phyloP scores from a whole-genome alignment of 208 protist genomes.

The Trypanosoma mega region DNA sequence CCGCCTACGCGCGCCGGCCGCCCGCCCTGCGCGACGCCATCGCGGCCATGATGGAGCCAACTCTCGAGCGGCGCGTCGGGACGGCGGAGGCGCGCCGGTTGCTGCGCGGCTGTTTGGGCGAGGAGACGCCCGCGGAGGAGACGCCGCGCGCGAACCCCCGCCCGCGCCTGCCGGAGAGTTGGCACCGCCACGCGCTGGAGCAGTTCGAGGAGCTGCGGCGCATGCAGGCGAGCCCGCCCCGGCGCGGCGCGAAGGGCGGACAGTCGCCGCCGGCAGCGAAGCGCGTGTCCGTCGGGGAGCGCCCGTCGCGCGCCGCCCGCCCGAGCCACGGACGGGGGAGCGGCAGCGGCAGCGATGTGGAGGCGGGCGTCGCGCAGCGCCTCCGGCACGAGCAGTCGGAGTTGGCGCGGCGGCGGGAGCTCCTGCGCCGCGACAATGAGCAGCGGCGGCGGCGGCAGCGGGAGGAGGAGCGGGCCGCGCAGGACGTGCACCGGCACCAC shows the following conservation, averaged over 20 bases:
- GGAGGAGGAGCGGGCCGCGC: constrained; percentile 10
- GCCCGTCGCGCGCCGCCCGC: neutral
- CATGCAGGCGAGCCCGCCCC: constrained; percentile 43
- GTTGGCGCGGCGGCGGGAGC: constrained; percentile 11
- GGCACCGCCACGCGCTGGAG: constrained; percentile 46
- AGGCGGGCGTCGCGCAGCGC: constrained; percentile 29
- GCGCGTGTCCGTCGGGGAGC: too few species aligned
- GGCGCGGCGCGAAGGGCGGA: too few species aligned
- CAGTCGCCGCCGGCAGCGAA: too few species aligned
- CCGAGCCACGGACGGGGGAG: constrained; percentile 7
- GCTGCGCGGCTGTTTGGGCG: constrained; percentile 16
- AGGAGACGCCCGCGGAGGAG: neutral
- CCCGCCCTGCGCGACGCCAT: constrained; percentile 38
- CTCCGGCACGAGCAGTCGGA: constrained; percentile 33
- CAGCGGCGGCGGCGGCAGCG: constrained; percentile 19
- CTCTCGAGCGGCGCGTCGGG: constrained; percentile 30
- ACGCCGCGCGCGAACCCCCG: neutral
- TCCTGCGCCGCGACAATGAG: constrained; percentile 31
- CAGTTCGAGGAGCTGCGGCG: constrained; percentile 72
- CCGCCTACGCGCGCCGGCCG: constrained; percentile 35
- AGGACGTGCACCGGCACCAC: constrained; percentile 24
- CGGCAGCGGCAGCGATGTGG: constrained; percentile 11
- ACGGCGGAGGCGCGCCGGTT: constrained; percentile 36
- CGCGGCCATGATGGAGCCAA: constrained; percentile 50
- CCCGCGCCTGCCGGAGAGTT: constrained; percentile 30